Evolutionary conservation across 805 yeast genomes (phyloP).

Genomic region (Lachancea cidri): DNA sequence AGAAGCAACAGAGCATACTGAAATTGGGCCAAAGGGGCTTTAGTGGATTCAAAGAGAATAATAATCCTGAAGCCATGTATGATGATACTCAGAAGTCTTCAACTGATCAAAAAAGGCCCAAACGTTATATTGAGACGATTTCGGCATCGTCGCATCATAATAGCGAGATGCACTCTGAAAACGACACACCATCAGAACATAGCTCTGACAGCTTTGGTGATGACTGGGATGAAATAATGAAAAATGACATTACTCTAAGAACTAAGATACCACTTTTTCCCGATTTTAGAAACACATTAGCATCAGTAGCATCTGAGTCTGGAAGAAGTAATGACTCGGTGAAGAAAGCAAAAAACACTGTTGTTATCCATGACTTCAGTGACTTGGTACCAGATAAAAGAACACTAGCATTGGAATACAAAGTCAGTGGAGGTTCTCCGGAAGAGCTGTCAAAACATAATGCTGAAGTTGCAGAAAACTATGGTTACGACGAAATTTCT

Average conservation of each 20-base stretch:
- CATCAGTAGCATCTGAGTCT: constrained; percentile 23
- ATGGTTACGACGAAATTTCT: constrained; percentile 57
- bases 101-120: constrained; percentile 20
- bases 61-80: constrained; percentile 6
- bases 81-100: constrained; percentile 11
- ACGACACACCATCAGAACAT: constrained; percentile 24
- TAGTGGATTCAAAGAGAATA: constrained; percentile 23
- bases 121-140: constrained; percentile 31
- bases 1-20: constrained; percentile 33
- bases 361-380: constrained; percentile 58
- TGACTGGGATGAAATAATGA: constrained; percentile 63
- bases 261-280: constrained; percentile 44
- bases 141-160: constrained; percentile 8
- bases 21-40: constrained; percentile 22
- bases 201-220: constrained; percentile 57
- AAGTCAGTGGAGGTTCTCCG: constrained; percentile 58
- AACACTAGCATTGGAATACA: constrained; percentile 63
- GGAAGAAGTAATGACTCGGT: constrained; percentile 23
- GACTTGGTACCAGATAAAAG: constrained; percentile 70
- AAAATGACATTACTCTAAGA: constrained; percentile 47
- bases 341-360: constrained; percentile 45
- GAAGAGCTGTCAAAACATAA: constrained; percentile 64
- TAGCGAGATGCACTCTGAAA: constrained; percentile 14
- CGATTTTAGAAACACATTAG: constrained; percentile 23
- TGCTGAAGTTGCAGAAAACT: constrained; percentile 59